Percentiles rank a stretch among this genome's conserved stretches.
Conservation (phyloP, 768 basidiomycete species). For the Aureoboletus auriporus region DNA sequence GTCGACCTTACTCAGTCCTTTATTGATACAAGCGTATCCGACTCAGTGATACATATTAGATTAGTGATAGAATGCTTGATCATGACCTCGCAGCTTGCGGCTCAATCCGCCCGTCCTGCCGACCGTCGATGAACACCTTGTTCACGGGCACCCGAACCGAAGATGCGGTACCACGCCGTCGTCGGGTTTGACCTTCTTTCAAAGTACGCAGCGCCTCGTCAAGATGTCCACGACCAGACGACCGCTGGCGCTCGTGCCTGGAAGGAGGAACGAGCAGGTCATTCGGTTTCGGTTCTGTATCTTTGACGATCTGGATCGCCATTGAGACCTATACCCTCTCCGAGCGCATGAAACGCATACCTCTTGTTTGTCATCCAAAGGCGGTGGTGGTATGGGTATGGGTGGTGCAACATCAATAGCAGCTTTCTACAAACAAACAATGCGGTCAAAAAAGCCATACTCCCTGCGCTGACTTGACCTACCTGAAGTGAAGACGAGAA, state of each 20-base stretch:
- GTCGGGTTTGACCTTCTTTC: constrained; percentile 47
- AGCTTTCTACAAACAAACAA: constrained; percentile 49
- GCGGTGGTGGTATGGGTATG: background rate
- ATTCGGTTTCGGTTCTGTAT: constrained; percentile 17
- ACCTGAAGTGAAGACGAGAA: constrained; percentile 76
- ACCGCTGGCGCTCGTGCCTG: constrained; percentile 41
- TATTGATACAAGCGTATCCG: no score
- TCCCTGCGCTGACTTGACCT: constrained; percentile 3
- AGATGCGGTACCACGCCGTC: constrained; percentile 11
- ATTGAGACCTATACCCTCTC: background rate
- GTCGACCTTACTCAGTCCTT: no score
- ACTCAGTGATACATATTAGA: background rate
- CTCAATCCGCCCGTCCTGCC: constrained; percentile 12
- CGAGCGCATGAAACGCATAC: constrained; percentile 1
- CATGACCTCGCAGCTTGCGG: background rate
- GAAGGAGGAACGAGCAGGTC: constrained; percentile 38
- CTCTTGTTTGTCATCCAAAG: constrained; percentile 1
- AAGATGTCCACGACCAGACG: constrained; percentile 72
- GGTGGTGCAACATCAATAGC: constrained; percentile 48
- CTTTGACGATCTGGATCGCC: constrained; percentile 42
- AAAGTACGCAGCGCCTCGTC: constrained; percentile 84
- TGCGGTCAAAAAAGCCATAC: no score
- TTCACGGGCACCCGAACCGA: constrained; percentile 10
- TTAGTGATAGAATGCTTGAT: background rate
- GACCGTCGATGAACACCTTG: constrained; percentile 28